phyloP scores from a whole-genome alignment of 2,329 filamentous ascomycete genomes.

The Periconia sp. region DNA sequence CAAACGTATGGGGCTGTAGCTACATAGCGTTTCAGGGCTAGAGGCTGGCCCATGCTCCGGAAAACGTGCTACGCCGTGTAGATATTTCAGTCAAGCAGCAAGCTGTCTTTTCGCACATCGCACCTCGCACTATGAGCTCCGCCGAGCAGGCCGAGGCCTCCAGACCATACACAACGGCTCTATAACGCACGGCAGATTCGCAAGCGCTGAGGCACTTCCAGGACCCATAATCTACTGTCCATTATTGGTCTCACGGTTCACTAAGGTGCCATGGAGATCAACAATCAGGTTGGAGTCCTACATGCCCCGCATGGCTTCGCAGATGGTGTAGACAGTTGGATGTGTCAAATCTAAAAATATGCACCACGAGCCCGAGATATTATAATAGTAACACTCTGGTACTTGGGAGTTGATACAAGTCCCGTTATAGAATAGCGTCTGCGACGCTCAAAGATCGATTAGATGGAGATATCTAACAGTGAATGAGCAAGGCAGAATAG shows the following conservation, averaged over 20 bases:
- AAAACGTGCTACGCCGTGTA: conserved; percentile 2
- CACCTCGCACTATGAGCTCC: not conserved
- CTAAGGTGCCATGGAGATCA: too few relatives aligned
- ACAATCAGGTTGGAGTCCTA: too few relatives aligned
- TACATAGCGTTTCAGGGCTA: not conserved
- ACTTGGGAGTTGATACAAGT: too few relatives aligned
- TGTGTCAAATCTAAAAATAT: not conserved
- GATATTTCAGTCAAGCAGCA: not conserved
- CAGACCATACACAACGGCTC: not conserved
- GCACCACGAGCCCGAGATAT: not conserved
- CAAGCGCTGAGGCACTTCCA: conserved; percentile 19
- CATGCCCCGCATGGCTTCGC: too few relatives aligned
- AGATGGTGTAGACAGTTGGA: not conserved
- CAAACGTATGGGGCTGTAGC: not conserved
- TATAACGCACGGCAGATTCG: conserved; percentile 16
- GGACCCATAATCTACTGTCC: not conserved
- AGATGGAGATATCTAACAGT: too few relatives aligned
- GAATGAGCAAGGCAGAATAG: not conserved
- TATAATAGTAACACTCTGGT: too few relatives aligned
- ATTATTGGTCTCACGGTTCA: not conserved
- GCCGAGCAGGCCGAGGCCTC: not conserved
- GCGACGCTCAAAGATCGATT: not conserved
- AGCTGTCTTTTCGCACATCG: not conserved
- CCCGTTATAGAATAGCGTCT: not conserved
- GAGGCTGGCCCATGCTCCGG: not conserved